These are phyloP conservation scores for Inga leiocalycina DNA, from an alignment of 306 rosid species.

Conservation along the genomic window DNA sequence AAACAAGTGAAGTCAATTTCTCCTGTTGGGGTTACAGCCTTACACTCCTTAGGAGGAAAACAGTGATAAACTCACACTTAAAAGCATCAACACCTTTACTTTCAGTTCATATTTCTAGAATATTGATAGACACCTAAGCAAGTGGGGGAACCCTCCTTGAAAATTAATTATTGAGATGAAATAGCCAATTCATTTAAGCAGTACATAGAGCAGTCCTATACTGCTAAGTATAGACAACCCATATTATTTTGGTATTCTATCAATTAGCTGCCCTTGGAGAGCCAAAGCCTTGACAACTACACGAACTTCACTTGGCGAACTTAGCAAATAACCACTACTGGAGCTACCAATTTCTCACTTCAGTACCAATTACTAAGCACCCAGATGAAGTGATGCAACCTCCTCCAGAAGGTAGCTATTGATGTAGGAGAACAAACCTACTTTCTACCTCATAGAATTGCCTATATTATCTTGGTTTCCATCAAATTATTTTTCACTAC, in stretches of 20 bases:
- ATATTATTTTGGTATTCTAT: not conserved
- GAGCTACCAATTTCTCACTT: not conserved
- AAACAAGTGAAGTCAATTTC: not conserved
- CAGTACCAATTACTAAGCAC: not conserved
- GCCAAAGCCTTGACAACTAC: not conserved
- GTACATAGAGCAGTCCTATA: not conserved
- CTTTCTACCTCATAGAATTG: not conserved
- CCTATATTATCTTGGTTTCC: not conserved
- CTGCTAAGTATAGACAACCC: not conserved
- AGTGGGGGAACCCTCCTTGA: not conserved
- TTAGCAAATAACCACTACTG: not conserved
- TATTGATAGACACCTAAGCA: not conserved
- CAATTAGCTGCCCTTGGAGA: not conserved
- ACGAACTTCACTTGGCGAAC: not conserved
- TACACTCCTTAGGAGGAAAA: not conserved
- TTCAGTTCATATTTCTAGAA: not conserved
- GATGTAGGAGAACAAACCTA: not conserved
- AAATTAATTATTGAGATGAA: not conserved
- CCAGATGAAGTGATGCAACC: not conserved
- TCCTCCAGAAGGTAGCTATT: not conserved
- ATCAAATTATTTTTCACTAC: too few relatives aligned
- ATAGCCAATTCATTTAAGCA: not conserved
- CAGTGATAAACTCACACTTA: not conserved
- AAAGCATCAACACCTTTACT: not conserved
- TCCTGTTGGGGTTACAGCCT: not conserved